A percentile compares a stretch with the other conserved stretches of the same genome.
phyloP scores from a whole-genome alignment of 2,329 filamentous ascomycete genomes.

The Lachnellula suecica region DNA sequence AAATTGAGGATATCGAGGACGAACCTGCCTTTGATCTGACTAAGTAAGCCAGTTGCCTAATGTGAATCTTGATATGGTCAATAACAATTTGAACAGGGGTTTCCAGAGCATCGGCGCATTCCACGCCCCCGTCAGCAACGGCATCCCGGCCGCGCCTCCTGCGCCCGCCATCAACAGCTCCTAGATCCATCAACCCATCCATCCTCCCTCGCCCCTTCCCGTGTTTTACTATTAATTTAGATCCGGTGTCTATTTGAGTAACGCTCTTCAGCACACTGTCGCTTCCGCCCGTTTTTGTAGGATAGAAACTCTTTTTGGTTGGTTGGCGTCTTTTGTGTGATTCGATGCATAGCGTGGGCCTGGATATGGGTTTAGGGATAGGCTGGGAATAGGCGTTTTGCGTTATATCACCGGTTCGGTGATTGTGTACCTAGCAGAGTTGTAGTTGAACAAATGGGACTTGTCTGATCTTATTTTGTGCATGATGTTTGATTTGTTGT shows the following conservation, averaged over 20 bases:
- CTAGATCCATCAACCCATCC: background rate
- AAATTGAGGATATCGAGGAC: constrained; percentile 27
- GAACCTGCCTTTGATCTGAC: constrained; percentile 33
- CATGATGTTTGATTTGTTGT: background rate
- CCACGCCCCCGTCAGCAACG: constrained; percentile 39
- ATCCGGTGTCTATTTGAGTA: background rate
- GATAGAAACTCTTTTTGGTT: background rate
- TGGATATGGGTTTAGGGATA: background rate
- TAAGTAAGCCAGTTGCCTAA: too few relatives aligned
- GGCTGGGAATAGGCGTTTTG: background rate
- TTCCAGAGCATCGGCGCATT: constrained; percentile 66
- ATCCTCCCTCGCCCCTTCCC: background rate
- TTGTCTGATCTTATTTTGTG: background rate
- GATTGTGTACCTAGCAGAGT: too few relatives aligned
- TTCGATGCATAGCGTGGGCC: constrained; percentile 1
- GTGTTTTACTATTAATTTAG: background rate
- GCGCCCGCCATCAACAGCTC: background rate
- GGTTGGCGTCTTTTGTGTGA: background rate
- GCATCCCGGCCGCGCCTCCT: constrained; percentile 13
- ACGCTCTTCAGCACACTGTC: background rate
- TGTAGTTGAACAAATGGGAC: background rate
- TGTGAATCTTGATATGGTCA: constrained; percentile 2
- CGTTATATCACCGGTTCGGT: too few relatives aligned
- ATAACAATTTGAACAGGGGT: constrained; percentile 41
- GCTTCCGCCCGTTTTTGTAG: background rate